Conservation (phyloP, 2,329 filamentous ascomycete species). For the Drechslerella dactyloides region DNA sequence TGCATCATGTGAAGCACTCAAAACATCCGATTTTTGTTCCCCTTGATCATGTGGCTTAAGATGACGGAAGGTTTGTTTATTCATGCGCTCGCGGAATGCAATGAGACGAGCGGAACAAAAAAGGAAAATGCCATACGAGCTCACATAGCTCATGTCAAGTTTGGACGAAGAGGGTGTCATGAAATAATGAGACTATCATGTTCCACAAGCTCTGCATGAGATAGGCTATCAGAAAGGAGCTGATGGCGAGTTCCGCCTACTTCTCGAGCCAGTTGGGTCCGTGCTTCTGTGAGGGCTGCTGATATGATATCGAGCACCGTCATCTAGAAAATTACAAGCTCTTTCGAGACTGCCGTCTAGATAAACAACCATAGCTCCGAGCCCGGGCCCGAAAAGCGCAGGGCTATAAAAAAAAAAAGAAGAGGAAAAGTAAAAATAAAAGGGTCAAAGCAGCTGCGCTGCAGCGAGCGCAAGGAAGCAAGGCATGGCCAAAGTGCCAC, state of each 20-base stretch:
- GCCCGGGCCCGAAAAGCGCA: no score
- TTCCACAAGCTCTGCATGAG: conserved; percentile 48
- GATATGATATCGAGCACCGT: neutral
- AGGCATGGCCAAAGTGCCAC: neutral
- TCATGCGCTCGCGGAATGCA: conserved; percentile 33
- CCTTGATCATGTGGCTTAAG: conserved; percentile 43
- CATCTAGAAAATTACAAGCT: neutral
- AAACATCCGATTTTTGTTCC: conserved; percentile 27
- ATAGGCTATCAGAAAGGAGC: neutral
- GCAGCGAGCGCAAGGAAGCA: neutral
- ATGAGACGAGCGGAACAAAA: conserved; percentile 9
- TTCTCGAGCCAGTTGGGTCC: neutral
- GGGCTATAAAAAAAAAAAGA: no score
- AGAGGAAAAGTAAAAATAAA: no score
- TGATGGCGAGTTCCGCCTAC: conserved; percentile 11
- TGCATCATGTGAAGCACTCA: conserved; percentile 9
- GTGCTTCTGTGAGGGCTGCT: neutral
- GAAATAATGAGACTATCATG: conserved; percentile 40
- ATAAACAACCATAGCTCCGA: neutral
- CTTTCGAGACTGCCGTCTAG: neutral
- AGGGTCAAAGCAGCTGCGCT: no score
- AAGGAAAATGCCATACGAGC: conserved; percentile 30
- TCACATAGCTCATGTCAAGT: conserved; percentile 5
- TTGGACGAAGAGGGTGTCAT: conserved; percentile 25
- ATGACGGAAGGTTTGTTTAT: conserved; percentile 44